Base-by-base conservation (phyloP, 202 grass and related monocot genomes). In the Elaeis oleifera region DNA sequence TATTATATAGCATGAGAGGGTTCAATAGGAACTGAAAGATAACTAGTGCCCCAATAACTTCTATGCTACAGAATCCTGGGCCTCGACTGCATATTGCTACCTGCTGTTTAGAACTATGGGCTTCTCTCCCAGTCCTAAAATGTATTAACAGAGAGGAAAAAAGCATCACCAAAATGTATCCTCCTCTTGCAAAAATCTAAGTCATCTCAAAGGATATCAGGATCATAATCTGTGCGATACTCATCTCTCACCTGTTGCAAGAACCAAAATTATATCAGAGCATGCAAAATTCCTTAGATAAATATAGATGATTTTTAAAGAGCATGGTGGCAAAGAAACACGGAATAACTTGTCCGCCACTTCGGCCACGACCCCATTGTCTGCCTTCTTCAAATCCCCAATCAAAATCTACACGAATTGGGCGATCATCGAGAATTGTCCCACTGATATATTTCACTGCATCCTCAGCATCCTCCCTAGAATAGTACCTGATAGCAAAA, bases 151-250 rank as follows among this genome's bases (percentile, higher is more conserved):
- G 36, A 44, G 36, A 13, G 9, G 18, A 9, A 6, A 39, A 18
- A 19, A 44, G 16, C 2, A 39, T 48, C 29, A 36, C 15, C 1
- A 31, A 3, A 62, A 62, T 62, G 4, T 62, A 62, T 32, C 9
- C 36, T 44, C 13, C 36, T 44, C 36, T 13, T 26, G 7, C 20
- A 22, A 24, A 23, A n/a, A 11, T 62, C 14, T 65, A 53, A 25
- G 17, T n/a, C 11, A 16, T 51, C 16, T 26, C 19, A 65, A 64
- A 75, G 72, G 62, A 75, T 75, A 75, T 87, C 88, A 65, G 88
- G 88, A 79, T 99, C 94, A 67, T 92, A 99, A 79, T 99, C 94
- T 1, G 94, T 92, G 51, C 94, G 94, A 65, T 99, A 99, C 67
- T 99, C 94, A 67, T 99, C 94, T 74, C 94, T 80, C 51, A 87